Base-by-base conservation (phyloP, 2,329 filamentous ascomycete species). In the Diaporthe citri region DNA sequence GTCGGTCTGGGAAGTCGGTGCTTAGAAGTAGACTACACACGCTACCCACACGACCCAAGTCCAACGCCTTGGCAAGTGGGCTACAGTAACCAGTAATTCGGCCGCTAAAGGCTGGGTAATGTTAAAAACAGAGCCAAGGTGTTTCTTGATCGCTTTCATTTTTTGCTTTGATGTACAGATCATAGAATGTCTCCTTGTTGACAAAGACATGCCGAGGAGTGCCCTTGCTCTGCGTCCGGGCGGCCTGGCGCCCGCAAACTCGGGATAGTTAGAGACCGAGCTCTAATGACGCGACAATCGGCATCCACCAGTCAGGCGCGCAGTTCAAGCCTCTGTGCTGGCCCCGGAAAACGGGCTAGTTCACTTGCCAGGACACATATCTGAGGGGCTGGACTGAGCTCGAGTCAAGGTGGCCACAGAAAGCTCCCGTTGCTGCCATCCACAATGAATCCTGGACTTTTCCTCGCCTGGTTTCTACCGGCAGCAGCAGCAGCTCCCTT, bases 1-100 rank as follows among this genome's bases (percentile, higher is more conserved):
- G 17, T 74, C 74, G 39, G 77, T 78, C 15, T 79, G 77, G 78
- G 77, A 71, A 25, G 6, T 77, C 28, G 39, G 43, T 39, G 15
- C 13, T 60, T 52, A 34, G 17, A 48, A 12, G 22, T 48, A 5
- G 34, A 48, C 9, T 48, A 3, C 41, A 1, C 20, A 2, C 2
- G 15, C 28, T 46, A 6, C 39, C 43, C 10, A 39, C 36, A 39
- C 36, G 36, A 10, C 17, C 17, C 34, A 25, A 60, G 34, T 20
- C 36, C n/a, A 15, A 43, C 46, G 22, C 59, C 39, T 28, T 41
- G 36, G 57, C n/a, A 5, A 25, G 22, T 25, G 22, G 8, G n/a
- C 13, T 46, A 62, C 31, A 46, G n/a, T 31, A 20, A 28, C 57
- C 17, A 22, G 17, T 22, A 12, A 25, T 59, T 4, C 52, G 31